Conservation (phyloP, 352 stramenopile genomes). For the Pelagophyceae sp. region DNA sequence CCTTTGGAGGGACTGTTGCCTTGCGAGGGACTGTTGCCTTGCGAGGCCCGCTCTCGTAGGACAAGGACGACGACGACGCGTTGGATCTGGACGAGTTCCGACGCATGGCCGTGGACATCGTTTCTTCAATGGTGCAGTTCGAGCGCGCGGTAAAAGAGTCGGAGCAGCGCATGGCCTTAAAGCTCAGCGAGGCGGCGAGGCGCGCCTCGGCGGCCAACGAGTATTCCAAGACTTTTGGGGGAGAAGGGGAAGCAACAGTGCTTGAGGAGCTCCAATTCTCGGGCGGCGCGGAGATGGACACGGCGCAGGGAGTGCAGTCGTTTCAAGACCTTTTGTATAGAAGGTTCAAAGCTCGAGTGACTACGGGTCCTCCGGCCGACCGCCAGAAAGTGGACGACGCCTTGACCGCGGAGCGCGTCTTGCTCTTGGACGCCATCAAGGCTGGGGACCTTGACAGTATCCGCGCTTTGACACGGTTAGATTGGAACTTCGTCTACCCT, state of each 20-base stretch:
- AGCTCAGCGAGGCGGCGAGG: neutral
- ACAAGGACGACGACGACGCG: neutral
- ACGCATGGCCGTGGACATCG: neutral
- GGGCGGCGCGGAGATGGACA: neutral
- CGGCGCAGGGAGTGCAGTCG: neutral
- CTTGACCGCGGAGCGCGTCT: neutral
- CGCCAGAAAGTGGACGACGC: neutral
- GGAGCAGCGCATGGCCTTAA: neutral
- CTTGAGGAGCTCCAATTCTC: neutral
- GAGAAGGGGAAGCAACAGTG: neutral
- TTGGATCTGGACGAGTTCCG: neutral
- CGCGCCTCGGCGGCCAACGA: neutral
- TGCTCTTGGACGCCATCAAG: neutral
- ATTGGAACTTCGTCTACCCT: neutral
- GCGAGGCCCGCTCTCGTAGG: too few species aligned
- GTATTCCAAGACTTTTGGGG: neutral
- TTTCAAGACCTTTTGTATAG: neutral
- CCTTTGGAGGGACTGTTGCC: too few species aligned
- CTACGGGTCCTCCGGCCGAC: too few species aligned
- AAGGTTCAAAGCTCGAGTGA: neutral
- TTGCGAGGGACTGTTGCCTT: too few species aligned
- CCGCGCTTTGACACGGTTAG: neutral
- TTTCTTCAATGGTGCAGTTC: neutral
- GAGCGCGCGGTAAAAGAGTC: neutral
- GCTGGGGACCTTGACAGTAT: neutral